Percentiles rank a stretch among this genome's conserved stretches.
phyloP scores from a whole-genome alignment of 75 land plant species.

The Sequoiadendron giganteum region DNA sequence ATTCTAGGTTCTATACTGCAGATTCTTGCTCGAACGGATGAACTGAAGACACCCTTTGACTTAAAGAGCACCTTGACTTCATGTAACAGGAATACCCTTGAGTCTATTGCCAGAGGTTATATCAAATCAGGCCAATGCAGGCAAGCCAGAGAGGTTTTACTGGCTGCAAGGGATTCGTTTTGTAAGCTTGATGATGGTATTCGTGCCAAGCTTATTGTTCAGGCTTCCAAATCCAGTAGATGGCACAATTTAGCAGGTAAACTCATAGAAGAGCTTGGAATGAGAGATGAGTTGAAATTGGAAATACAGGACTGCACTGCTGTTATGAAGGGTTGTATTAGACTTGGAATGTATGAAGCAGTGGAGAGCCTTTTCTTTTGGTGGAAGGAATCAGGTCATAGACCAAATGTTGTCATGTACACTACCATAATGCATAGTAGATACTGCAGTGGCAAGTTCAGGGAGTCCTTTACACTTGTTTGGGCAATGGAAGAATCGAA shows the following conservation, averaged over 20 bases:
- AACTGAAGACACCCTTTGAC: too few species aligned
- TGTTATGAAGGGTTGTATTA: slow-evolving; percentile 67
- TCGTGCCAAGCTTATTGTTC: slow-evolving; percentile 57
- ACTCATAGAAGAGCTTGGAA: slow-evolving; percentile 48
- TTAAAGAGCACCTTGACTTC: too few species aligned
- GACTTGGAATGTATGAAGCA: slow-evolving; percentile 46
- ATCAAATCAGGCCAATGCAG: not conserved
- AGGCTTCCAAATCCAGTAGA: slow-evolving; percentile 47
- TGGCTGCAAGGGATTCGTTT: slow-evolving; percentile 24
- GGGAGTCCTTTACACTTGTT: slow-evolving; percentile 61
- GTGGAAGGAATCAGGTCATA: slow-evolving; percentile 33
- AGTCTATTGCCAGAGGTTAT: not conserved
- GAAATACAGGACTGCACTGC: slow-evolving; percentile 57
- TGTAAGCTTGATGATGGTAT: slow-evolving; percentile 42
- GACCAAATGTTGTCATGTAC: slow-evolving; percentile 72
- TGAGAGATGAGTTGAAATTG: slow-evolving; percentile 44
- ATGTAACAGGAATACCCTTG: too few species aligned
- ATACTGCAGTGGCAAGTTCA: slow-evolving; percentile 44
- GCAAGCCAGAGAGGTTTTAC: slow-evolving; percentile 26
- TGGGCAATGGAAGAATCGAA: slow-evolving; percentile 77
- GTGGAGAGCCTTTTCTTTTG: slow-evolving; percentile 64
- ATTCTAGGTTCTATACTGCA: too few species aligned
- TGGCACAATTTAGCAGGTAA: slow-evolving; percentile 27
- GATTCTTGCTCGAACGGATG: too few species aligned
- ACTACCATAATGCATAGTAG: slow-evolving; percentile 64